Percentiles rank a stretch among this genome's conserved stretches.
These are phyloP conservation scores for Globisporangium apiculatum DNA, from an alignment of 352 stramenopile species.

Conservation along the genomic window DNA sequence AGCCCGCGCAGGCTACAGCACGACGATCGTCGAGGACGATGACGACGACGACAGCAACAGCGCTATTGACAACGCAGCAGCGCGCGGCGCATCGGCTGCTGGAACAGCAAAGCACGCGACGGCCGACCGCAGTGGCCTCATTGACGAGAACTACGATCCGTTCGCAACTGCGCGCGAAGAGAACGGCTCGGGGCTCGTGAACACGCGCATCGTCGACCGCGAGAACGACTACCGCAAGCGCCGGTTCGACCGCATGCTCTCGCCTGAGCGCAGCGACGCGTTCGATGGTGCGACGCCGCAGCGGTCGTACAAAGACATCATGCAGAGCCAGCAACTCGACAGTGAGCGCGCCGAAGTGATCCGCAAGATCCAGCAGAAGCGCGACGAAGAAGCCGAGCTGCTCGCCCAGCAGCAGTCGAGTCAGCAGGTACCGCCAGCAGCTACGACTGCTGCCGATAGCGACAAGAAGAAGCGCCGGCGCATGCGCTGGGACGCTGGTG, in stretches of 20 bases:
- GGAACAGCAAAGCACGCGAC: not conserved
- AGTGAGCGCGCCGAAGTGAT: conserved; percentile 83
- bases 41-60: conserved; percentile 19
- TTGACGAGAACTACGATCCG: conserved; percentile 86
- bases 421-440: conserved; percentile 2
- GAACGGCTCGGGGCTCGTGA: conserved; percentile 89
- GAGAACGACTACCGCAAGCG: conserved; percentile 91
- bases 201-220: conserved; percentile 91
- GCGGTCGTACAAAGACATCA: conserved; percentile 85
- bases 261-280: conserved; percentile 86
- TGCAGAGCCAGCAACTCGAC: conserved; percentile 86
- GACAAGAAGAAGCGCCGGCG: conserved; percentile 62
- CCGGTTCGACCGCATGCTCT: conserved; percentile 86
- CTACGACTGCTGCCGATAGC: not conserved
- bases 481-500: conserved; percentile 82
- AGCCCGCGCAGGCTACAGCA: conserved; percentile 25
- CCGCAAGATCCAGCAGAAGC: conserved; percentile 83
- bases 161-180: conserved; percentile 74
- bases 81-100: too few relatives aligned
- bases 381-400: conserved; percentile 49
- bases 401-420: conserved; percentile 25
- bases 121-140: conserved; percentile 35
- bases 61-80: not conserved
- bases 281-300: conserved; percentile 83
- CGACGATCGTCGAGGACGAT: conserved; percentile 26